Evolutionary conservation across 1,284 basidiomycete species (phyloP), one percentile per base, ranked within the genome.

Genomic region (Salmacisia buchloeana): DNA sequence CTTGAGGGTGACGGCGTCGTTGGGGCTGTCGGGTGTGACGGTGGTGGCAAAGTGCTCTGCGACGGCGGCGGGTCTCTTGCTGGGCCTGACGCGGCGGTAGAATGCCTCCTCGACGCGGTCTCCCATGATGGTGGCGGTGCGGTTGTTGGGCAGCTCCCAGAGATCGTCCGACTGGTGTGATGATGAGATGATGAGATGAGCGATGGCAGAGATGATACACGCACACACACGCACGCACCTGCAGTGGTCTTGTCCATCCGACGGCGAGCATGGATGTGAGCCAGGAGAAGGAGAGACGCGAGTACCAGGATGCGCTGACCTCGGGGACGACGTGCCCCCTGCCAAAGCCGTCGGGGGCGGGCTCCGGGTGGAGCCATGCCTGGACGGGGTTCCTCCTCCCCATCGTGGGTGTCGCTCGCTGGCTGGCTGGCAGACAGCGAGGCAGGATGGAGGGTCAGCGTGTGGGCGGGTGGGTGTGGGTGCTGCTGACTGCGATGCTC

Each of bases 211-310:
- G n/a, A n/a, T n/a, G n/a, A n/a, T n/a, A n/a, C n/a, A n/a, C n/a
- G n/a, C n/a, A n/a, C n/a, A n/a, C n/a, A n/a, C n/a, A n/a, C n/a
- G n/a, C n/a, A n/a, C n/a, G n/a, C n/a, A n/a, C n/a, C n/a, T n/a
- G n/a, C n/a, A 71, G 61, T 2, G 69, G 69, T 25, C 69, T 35
- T 9, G 68, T 68, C 33, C 70, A 71, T 13, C 69, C 69, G 13
- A 64, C 63, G 18, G 57, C 59, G 38, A 71, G 63, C 41, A 71
- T 60, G 36, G 61, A 61, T 15, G 59, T 45, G 15, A 71, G 61
- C 69, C 69, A 71, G 2, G 56, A 58, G 62, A 71, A 71, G 52
- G 62, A 65, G 39, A 65, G 49, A 27, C 60, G 38, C 6, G 67
- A 69, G 49, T 61, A 54, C 58, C 58, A 59, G 45, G 43, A 65